Percentiles rank a stretch among this genome's conserved stretches.
phyloP scores from a whole-genome alignment of 805 yeast genomes.

The Blastobotrys chiropterorum region DNA sequence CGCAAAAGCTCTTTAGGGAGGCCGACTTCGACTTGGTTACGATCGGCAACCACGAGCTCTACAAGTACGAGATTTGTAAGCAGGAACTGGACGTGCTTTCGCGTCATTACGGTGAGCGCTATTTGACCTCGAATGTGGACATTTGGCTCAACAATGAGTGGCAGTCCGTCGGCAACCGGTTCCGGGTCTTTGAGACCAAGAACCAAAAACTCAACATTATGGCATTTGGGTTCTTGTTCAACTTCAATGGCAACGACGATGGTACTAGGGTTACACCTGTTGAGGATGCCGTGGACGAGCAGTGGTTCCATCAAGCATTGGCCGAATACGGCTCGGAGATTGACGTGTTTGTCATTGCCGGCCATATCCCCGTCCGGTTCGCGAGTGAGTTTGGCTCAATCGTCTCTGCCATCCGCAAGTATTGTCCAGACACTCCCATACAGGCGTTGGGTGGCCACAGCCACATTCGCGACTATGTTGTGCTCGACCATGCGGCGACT shows the following conservation, averaged over 20 bases:
- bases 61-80: constrained; percentile 53
- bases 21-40: constrained; percentile 72
- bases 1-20: constrained; percentile 55
- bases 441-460: constrained; percentile 95
- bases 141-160: constrained; percentile 34
- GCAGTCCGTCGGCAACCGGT: constrained; percentile 64
- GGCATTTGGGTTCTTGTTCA: constrained; percentile 73
- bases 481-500: constrained; percentile 58
- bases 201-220: constrained; percentile 47
- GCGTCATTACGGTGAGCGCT: constrained; percentile 49
- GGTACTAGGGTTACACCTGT: constrained; percentile 62
- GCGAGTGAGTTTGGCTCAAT: constrained; percentile 49
- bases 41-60: constrained; percentile 88
- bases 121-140: constrained; percentile 44
- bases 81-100: constrained; percentile 62
- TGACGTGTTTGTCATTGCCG: constrained; percentile 65
- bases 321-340: constrained; percentile 38
- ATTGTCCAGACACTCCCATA: constrained; percentile 57
- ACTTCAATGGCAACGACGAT: constrained; percentile 58
- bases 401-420: constrained; percentile 46
- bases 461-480: constrained; percentile 78
- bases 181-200: constrained; percentile 58
- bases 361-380: constrained; percentile 69
- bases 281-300: constrained; percentile 43
- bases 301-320: constrained; percentile 58